These are phyloP conservation scores for Colletotrichum plurivorum DNA, from an alignment of 2,329 filamentous ascomycete species.

Conservation along the genomic window DNA sequence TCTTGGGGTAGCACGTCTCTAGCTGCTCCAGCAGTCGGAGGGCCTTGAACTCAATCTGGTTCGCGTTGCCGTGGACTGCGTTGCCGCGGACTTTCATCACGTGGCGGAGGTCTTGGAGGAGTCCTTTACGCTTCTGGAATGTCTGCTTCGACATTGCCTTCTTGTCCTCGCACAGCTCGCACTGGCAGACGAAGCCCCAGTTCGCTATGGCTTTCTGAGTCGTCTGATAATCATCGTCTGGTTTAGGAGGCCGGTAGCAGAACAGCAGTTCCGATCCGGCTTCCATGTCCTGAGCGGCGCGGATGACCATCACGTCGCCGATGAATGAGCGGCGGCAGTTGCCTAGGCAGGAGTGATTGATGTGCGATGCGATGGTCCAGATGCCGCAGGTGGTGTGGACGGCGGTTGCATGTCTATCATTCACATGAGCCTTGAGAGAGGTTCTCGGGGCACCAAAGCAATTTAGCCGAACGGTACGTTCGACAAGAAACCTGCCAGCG, in stretches of 20 bases:
- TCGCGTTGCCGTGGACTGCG: too few relatives aligned
- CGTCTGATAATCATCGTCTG: constrained; percentile 46
- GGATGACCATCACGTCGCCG: constrained; percentile 67
- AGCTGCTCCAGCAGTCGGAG: constrained; percentile 41
- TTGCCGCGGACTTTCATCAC: not conserved
- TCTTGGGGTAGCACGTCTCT: constrained; percentile 42
- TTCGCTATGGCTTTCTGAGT: constrained; percentile 47
- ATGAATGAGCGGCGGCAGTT: constrained; percentile 66
- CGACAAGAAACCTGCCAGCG: constrained; percentile 58
- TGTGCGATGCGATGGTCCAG: constrained; percentile 62
- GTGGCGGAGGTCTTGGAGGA: constrained; percentile 4
- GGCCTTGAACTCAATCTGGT: constrained; percentile 8
- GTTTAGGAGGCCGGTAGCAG: constrained; percentile 50
- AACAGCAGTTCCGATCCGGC: constrained; percentile 61
- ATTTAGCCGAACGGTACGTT: constrained; percentile 59
- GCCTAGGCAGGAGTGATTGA: constrained; percentile 67
- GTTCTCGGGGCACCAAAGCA: constrained; percentile 53
- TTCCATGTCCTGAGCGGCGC: constrained; percentile 59
- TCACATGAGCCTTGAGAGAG: not conserved
- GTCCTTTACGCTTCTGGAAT: constrained; percentile 38
- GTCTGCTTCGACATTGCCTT: constrained; percentile 40
- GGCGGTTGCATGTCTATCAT: not conserved
- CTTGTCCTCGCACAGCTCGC: constrained; percentile 53
- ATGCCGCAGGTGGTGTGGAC: constrained; percentile 54
- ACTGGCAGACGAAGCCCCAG: constrained; percentile 61